Conservation (phyloP, 177 flowering plant genomes). For the Vitis hybrid region DNA sequence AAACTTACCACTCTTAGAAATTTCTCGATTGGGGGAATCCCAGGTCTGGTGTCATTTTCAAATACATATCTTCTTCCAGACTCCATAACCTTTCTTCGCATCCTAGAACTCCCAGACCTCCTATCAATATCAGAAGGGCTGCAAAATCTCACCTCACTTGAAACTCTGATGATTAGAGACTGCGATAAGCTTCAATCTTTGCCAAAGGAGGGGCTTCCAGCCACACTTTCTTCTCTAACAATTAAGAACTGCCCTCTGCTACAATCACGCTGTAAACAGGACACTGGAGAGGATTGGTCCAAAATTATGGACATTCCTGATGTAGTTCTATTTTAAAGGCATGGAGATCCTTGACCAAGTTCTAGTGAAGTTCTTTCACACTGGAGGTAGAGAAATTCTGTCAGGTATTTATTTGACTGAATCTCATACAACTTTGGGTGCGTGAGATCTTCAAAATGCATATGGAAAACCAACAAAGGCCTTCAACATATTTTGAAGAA, state of each 20-base stretch:
- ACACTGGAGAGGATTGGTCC: conserved; percentile 15
- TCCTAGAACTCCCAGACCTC: neutral
- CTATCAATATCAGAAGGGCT: neutral
- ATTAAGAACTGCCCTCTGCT: conserved; percentile 13
- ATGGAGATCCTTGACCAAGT: neutral
- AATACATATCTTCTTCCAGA: neutral
- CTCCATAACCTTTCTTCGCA: neutral
- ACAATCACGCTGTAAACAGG: neutral
- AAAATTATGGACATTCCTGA: conserved; percentile 10
- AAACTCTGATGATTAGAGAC: neutral
- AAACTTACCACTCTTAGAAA: conserved; percentile 12
- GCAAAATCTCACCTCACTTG: neutral
- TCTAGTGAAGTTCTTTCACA: neutral
- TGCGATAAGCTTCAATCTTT: neutral
- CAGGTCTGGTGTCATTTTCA: conserved; percentile 2
- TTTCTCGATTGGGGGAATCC: conserved; percentile 17
- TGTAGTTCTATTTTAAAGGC: too few species aligned
- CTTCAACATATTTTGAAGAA: too few species aligned
- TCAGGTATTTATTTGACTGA: too few species aligned
- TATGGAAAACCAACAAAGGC: too few species aligned
- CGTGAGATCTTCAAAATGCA: too few species aligned
- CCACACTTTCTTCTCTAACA: conserved; percentile 2
- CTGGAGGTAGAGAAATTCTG: too few species aligned
- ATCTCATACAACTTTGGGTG: too few species aligned
- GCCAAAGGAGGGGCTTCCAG: conserved; percentile 20